These are phyloP conservation scores for Teunomyces cretensis DNA, from an alignment of 805 yeast species.

Conservation along the genomic window DNA sequence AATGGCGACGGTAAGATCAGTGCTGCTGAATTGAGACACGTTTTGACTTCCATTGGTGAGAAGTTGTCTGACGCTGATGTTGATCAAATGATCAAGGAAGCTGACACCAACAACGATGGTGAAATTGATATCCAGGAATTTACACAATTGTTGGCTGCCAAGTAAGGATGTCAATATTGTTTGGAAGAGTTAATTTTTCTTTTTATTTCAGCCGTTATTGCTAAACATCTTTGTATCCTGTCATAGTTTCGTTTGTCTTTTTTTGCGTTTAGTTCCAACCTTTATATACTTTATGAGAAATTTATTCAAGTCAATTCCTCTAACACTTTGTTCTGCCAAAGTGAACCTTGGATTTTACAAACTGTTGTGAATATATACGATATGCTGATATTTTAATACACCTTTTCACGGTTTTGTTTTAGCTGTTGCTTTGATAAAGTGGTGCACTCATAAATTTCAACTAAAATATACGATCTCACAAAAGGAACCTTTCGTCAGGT, in stretches of 20 bases:
- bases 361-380: no score
- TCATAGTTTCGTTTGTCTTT: background rate
- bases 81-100: constrained; percentile 95
- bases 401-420: no score
- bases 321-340: no score
- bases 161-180: constrained; percentile 35
- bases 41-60: constrained; percentile 96
- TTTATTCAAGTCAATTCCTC: background rate
- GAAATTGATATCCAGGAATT: constrained; percentile 97
- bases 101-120: constrained; percentile 93
- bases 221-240: background rate
- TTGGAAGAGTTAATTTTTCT: background rate
- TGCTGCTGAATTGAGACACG: constrained; percentile 95
- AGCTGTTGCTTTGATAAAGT: no score
- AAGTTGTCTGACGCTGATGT: constrained; percentile 95
- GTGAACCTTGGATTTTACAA: no score
- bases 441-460: no score
- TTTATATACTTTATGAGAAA: background rate
- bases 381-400: no score
- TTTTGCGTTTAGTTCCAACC: background rate
- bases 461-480: no score
- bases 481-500: no score
- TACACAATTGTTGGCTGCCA: constrained; percentile 81
- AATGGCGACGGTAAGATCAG: constrained; percentile 97
- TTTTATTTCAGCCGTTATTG: background rate